Base-by-base conservation (phyloP, 768 basidiomycete species). In the Rhizopogon sp. region DNA sequence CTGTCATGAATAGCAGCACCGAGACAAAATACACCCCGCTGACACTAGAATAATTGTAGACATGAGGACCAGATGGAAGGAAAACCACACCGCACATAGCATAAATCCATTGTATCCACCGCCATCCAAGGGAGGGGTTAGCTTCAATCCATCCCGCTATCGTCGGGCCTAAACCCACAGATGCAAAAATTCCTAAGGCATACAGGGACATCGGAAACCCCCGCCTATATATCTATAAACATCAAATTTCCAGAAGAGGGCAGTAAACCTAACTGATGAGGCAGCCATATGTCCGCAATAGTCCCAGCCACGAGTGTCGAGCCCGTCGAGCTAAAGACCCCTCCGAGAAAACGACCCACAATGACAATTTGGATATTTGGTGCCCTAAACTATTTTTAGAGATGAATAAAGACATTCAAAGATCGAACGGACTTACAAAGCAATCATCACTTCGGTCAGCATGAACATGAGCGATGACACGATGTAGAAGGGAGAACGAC, bases 61-160 rank as follows among this genome's bases (percentile, higher is more conserved):
- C 35, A 40, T 6, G 4, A 28, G 16, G 5, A 51, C 7, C 11
- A 56, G 25, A 42, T 9, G 22, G 45, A 55, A 53, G 47, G 50
- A 42, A 49, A 25, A 43, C 10, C 37, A 37, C 14, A 43, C 64
- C 62, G 54, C 40, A 83, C 85, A 86, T 88, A 61, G 83, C 73
- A 58, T 84, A 82, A 9, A 90, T 78, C 90, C 89, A 92, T 62
- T 90, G 83, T 25, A 94, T 89, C 88, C 90, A 92, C 25, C 88
- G 75, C 88, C 90, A 92, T 58, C 76, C 75, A 1, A 91, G 65
- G 17, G 70, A 70, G 0, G 72, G 63, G 54, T 82, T 79, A 57
- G 79, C 75, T 62, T 88, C 85, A 20, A 88, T 75, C 82, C 83
- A 89, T 13, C 84, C 85, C 22, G 82, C 81, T 3, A 78, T 64